Evolutionary conservation across 1,284 basidiomycete species (phyloP), one percentile per base, ranked within the genome.

Genomic region (Gastroboletus turbinatus): DNA sequence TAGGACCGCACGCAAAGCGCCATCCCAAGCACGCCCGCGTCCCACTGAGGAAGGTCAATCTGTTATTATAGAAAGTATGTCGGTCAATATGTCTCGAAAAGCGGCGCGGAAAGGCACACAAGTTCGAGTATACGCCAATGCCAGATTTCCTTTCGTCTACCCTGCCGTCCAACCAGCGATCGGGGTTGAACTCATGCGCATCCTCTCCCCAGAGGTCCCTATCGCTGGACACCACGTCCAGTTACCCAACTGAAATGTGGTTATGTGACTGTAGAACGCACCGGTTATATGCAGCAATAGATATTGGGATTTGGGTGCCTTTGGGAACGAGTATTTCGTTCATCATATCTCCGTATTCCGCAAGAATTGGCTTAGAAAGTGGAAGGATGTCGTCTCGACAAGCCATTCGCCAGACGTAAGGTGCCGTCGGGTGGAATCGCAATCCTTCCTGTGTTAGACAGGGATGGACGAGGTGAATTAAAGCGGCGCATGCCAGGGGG

Each of bases 171-270:
- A 81, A 65, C 76, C 82, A 83, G 11, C 82, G 77, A 14, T 78
- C 72, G 0, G 82, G 81, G 42, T 81, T 76, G 66, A 76, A 84
- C 13, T 63, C 60, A 39, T 81, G 67, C 0, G 81, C 77, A 58
- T 84, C 78, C 10, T 75, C 66, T 4, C 82, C 82, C 71, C 80
- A 83, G 6, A 82, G 56, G 19, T 73, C 69, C 52, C 73, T 72
- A 60, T 80, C 69, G 57, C 76, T 76, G 48, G n/a, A 23, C 23
- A 23, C 23, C 35, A 33, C 4, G 7, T 8, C 4, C 4, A 13
- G 27, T 50, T 14, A 29, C 2, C 1, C 6, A 17, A 11, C 19
- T 10, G 14, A 21, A 3, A 40, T 1, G 29, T 19, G 2, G 11
- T 8, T 1, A 25, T 29, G 29, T 16, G 8, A 33, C 13, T 3